phyloP scores from a whole-genome alignment of 176 grass and related monocot genomes.

The Oryza brachyantha region DNA sequence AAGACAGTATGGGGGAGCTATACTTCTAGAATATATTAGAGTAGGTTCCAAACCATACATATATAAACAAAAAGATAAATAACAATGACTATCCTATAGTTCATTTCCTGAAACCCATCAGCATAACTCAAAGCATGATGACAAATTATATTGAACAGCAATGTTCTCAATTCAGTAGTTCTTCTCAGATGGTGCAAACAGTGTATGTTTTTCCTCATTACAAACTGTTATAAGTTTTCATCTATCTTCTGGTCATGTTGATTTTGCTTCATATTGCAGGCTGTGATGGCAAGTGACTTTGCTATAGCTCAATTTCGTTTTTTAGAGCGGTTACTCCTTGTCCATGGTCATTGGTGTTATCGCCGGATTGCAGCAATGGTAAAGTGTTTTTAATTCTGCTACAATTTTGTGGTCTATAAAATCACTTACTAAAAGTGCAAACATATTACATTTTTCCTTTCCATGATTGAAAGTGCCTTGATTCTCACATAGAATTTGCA shows the following conservation, averaged over 20 bases:
- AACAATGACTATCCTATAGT: neutral
- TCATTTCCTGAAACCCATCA: no score
- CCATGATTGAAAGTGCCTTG: neutral
- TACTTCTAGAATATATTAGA: neutral
- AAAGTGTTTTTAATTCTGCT: slow-evolving; percentile 10
- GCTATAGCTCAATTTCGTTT: slow-evolving; percentile 92
- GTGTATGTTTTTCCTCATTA: neutral
- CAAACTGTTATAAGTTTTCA: neutral
- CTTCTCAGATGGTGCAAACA: neutral
- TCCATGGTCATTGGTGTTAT: slow-evolving; percentile 99
- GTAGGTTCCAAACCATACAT: neutral
- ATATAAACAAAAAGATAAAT: neutral
- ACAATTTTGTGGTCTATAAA: neutral
- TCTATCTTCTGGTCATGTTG: slow-evolving; percentile 4
- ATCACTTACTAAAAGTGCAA: neutral
- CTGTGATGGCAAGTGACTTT: slow-evolving; percentile 91
- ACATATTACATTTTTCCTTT: neutral
- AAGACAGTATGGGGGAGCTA: neutral
- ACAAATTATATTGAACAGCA: neutral
- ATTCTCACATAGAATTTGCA: neutral
- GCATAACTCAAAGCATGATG: neutral
- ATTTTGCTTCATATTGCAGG: slow-evolving; percentile 50
- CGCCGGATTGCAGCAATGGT: slow-evolving; percentile 93
- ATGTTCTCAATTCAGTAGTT: neutral
- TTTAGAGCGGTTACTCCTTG: slow-evolving; percentile 78